Evolutionary conservation across 495 filamentous ascomycete genomes (phyloP), one percentile per base, ranked within the genome.

Genomic region (Penicillium roqueforti): DNA sequence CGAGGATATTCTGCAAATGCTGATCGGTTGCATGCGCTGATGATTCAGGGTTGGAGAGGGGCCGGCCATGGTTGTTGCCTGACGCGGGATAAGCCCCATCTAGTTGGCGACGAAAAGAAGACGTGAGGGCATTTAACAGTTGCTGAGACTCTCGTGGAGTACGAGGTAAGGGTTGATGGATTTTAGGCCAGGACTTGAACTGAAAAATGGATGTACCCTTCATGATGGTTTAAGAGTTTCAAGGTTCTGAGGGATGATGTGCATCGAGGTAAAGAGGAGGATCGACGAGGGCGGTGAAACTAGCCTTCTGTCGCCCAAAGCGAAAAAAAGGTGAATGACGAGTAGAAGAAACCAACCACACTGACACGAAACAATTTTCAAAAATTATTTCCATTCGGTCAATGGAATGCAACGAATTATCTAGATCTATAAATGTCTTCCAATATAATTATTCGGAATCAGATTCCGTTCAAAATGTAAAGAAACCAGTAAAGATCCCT

Each of bases 91-190:
- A 81, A 58, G 87, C 81, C 34, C 68, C 72, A 62, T 92, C 87
- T 29, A 95, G 77, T 31, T 88, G 84, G 34, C 78, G 72, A 50
- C 85, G 82, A 69, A 95, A 95, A n/a, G 87, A 91, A 4, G 76
- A 73, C 16, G 86, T 91, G 54, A 95, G 80, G 49, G 80, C 75
- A 23, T 80, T 74, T 50, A 91, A 82, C 2, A 95, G 76, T 55
- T 83, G 80, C 57, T 84, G 75, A 26, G 86, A 85, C 56, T 91
- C 82, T 59, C 78, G 80, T 6, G 72, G 72, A 44, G 73, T 81
- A 19, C 89, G 73, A 3, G 87, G 85, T 3, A 89, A 75, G 18
- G 87, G 87, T 16, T 81, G 85, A 60, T 92, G 85, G 41, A 92
- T 78, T 58, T 82, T 84, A 3, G 80, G 78, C 76, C 56, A 83